phyloP scores from a whole-genome alignment of 306 rosid genomes.

The Begonia fuchsioides region DNA sequence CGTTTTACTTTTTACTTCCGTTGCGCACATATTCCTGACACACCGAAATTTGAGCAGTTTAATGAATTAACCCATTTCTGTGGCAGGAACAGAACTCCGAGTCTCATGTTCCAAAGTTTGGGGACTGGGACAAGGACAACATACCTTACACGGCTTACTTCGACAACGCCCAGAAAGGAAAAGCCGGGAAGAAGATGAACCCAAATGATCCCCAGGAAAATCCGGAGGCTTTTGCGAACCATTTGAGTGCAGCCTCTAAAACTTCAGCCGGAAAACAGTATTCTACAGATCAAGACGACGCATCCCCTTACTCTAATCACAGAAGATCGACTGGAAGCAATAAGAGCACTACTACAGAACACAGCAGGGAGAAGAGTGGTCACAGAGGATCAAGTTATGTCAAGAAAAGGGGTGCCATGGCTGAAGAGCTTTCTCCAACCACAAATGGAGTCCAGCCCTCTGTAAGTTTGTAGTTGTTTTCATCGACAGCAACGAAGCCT shows the following conservation, averaged over 20 bases:
- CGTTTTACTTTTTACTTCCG: no score
- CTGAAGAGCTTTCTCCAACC: conserved; percentile 6
- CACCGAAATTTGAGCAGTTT: no score
- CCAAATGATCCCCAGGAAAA: conserved; percentile 38
- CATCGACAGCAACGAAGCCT: no score
- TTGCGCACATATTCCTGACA: no score
- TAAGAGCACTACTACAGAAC: conserved; percentile 7
- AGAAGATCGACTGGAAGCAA: background rate
- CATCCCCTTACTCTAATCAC: background rate
- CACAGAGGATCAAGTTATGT: conserved; percentile 1
- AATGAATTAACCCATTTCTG: no score
- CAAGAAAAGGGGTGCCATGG: conserved; percentile 5
- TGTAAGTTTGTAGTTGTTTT: conserved; percentile 2
- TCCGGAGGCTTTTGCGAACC: conserved; percentile 17
- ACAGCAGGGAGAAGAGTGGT: conserved; percentile 5
- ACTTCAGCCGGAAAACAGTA: background rate
- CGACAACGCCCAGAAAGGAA: conserved; percentile 26
- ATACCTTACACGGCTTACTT: conserved; percentile 7
- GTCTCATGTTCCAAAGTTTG: conserved; percentile 23
- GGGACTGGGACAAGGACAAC: background rate
- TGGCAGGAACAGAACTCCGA: conserved; percentile 2
- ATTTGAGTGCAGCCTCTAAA: background rate
- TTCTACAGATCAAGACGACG: background rate
- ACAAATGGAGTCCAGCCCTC: background rate
- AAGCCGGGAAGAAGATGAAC: conserved; percentile 13